Base-by-base conservation (phyloP, 768 basidiomycete genomes). In the Serendipita sp. region DNA sequence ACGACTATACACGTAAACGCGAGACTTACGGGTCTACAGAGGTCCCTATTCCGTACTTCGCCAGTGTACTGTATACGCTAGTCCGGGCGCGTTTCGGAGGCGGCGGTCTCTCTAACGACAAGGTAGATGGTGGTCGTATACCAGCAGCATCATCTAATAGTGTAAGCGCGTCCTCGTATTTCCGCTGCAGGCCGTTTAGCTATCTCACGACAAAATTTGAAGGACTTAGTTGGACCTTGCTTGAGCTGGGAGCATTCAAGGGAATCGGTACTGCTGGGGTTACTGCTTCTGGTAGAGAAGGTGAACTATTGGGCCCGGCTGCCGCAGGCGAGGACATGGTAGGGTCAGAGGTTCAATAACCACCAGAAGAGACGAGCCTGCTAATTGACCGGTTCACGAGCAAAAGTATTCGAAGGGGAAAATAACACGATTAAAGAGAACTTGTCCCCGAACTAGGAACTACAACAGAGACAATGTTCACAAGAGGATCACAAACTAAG, bases 31-130 rank as follows among this genome's bases (percentile, higher is more conserved):
- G 70, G 68, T 63, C 62, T 50, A 63, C 36, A 33, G 44, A 84
- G 11, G 78, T 73, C 69, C 78, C 82, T 45, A 86, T 80, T 3
- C 85, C 85, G 70, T 90, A 88, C 74, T 88, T 91, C 50, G 85
- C 80, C 48, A 91, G 77, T 2, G 86, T 86, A 1, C 88, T 84
- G 71, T 90, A 91, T 2, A 91, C 70, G 0, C 87, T 85, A 13
- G 78, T 82, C 23, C 76, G 73, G 48, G 76, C 79, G 67, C 85
- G 83, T 23, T 79, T 80, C n/a, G 83, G 74, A 16, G 81, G 76
- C 3, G 77, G 76, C 2, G 75, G 73, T 27, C 68, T 73, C 34
- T 74, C 75, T n/a, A 60, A n/a, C 10, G 55, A 29, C 10, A 34
- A n/a, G 13, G 55, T n/a, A n/a, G 33, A n/a, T 31, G 11, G 16